These are phyloP conservation scores for Tetragonia tetragonoides DNA, from an alignment of 148 eudicot genomes.

Conservation along the genomic window DNA sequence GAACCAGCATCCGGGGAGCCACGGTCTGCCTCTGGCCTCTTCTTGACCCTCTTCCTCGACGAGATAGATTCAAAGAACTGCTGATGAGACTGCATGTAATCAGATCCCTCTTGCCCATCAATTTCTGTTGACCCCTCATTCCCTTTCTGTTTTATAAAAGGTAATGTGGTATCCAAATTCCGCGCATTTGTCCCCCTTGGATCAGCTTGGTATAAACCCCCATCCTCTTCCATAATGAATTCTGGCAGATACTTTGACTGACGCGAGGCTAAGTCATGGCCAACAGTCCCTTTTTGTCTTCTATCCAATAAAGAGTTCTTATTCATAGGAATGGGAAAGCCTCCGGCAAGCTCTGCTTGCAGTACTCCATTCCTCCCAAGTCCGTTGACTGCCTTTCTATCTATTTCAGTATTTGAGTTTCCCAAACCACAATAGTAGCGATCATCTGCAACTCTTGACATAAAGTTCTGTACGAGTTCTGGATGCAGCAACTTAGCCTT, in stretches of 20 bases:
- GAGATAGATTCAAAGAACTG: conserved; percentile 41
- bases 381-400: conserved; percentile 27
- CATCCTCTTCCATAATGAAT: conserved; percentile 38
- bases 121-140: conserved; percentile 36
- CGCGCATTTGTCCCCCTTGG: conserved; percentile 36
- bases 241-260: conserved; percentile 42
- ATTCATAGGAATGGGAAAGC: conserved; percentile 36
- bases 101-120: conserved; percentile 38
- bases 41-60: conserved; percentile 51
- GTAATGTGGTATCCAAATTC: conserved; percentile 39
- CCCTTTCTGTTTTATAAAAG: conserved; percentile 53
- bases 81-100: conserved; percentile 37
- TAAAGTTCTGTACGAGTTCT: conserved; percentile 33
- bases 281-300: conserved; percentile 49
- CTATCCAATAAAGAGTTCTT: conserved; percentile 36
- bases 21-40: conserved; percentile 47
- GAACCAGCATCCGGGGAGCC: conserved; percentile 41
- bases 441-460: conserved; percentile 30
- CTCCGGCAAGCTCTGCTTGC: conserved; percentile 39
- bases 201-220: conserved; percentile 32
- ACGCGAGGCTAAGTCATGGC: conserved; percentile 37
- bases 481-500: conserved; percentile 49
- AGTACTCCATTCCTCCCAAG: conserved; percentile 45
- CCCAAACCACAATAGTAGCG: conserved; percentile 32
- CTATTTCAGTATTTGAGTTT: conserved; percentile 32